Conservation (phyloP, 306 rosid species). For the Rosa lucieae region DNA sequence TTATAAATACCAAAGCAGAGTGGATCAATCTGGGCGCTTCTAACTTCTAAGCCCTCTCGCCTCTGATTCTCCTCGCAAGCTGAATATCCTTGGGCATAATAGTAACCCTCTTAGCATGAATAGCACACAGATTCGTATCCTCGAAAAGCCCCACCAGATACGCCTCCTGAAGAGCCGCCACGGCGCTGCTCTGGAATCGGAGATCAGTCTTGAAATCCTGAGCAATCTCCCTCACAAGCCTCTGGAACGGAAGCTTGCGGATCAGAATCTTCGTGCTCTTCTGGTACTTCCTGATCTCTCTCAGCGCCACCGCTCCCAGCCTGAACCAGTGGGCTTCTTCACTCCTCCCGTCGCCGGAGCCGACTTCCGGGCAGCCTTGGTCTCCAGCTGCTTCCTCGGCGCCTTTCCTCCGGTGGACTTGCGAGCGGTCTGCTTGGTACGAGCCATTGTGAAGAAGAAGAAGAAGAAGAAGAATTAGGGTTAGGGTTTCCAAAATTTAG, state of each 20-base stretch:
- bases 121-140: slow-evolving; percentile 32
- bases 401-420: slow-evolving; percentile 38
- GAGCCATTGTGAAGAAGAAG: slow-evolving; percentile 15
- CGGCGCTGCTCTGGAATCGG: slow-evolving; percentile 36
- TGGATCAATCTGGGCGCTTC: too few relatives aligned
- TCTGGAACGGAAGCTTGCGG: slow-evolving; percentile 35
- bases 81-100: slow-evolving; percentile 23
- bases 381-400: slow-evolving; percentile 33
- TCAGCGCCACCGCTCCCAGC: slow-evolving; percentile 26
- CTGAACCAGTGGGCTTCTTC: slow-evolving; percentile 36
- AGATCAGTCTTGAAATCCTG: slow-evolving; percentile 37
- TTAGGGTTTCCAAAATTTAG: not conserved
- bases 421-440: slow-evolving; percentile 32
- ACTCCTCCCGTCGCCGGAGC: slow-evolving; percentile 38
- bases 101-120: slow-evolving; percentile 28
- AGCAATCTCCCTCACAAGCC: slow-evolving; percentile 32
- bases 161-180: slow-evolving; percentile 36
- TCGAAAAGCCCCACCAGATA: slow-evolving; percentile 30
- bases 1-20: too few relatives aligned
- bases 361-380: slow-evolving; percentile 33
- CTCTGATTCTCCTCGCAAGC: slow-evolving; percentile 18
- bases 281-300: slow-evolving; percentile 35
- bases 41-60: slow-evolving; percentile 21
- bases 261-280: slow-evolving; percentile 34
- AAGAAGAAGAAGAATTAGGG: not conserved